These are phyloP conservation scores for Yamadazyma paraphyllophila DNA, from an alignment of 805 yeast species.

Conservation along the genomic window DNA sequence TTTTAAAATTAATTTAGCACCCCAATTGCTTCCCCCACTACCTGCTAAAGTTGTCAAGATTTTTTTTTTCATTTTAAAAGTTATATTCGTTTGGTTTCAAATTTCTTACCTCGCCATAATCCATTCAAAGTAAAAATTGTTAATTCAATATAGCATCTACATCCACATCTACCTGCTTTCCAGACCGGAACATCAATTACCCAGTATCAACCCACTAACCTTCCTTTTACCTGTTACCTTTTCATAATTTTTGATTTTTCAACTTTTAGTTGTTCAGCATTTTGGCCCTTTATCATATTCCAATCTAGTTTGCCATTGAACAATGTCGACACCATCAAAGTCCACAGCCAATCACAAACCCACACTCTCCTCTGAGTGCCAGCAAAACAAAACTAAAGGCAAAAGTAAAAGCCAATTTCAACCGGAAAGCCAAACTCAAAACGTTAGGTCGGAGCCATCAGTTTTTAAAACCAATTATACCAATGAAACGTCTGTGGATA, in stretches of 20 bases:
- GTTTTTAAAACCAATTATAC: too few relatives aligned
- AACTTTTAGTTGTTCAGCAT: background rate
- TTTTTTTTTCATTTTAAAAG: background rate
- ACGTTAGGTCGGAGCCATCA: background rate
- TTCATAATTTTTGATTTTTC: background rate
- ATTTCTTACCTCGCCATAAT: background rate
- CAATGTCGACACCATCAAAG: background rate
- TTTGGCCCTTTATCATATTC: background rate
- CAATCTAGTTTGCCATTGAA: background rate
- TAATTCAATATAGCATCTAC: background rate
- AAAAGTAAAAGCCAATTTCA: background rate
- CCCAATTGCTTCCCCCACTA: background rate
- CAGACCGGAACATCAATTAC: slow-evolving; percentile 3
- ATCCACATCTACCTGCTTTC: background rate
- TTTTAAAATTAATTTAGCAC: background rate
- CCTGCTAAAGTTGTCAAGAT: background rate
- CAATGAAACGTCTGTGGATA: too few relatives aligned
- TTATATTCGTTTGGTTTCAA: background rate
- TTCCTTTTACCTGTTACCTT: background rate
- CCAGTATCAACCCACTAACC: slow-evolving; percentile 3
- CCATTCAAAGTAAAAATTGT: background rate
- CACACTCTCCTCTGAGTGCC: background rate
- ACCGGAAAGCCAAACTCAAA: background rate
- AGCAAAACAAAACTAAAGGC: too few relatives aligned
- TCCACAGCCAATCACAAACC: background rate